These are phyloP conservation scores for Saturnispora silvae DNA, from an alignment of 805 yeast genomes.

Conservation along the genomic window DNA sequence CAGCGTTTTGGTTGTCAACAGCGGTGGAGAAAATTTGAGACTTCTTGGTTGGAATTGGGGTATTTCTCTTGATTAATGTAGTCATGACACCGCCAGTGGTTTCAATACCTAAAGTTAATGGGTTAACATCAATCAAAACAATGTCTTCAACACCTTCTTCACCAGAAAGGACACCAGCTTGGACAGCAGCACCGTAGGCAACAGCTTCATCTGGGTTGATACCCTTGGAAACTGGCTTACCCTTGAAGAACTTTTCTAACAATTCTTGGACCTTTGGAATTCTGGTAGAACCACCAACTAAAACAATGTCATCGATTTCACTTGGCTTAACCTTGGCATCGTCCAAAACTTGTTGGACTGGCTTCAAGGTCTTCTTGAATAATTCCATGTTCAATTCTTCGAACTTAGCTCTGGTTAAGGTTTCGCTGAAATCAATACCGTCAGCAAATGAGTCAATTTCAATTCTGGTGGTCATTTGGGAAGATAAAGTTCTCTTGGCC, in stretches of 20 bases:
- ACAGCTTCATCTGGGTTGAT: slow-evolving; percentile 99
- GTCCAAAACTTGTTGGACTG: slow-evolving; percentile 90
- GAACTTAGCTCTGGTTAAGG: slow-evolving; percentile 93
- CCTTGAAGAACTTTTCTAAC: slow-evolving; percentile 80
- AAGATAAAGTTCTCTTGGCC: slow-evolving; percentile 93
- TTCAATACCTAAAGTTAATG: slow-evolving; percentile 91
- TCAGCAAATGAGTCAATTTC: slow-evolving; percentile 93
- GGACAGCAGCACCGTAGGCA: slow-evolving; percentile 99
- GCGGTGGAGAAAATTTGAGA: slow-evolving; percentile 94
- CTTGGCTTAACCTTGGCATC: slow-evolving; percentile 83
- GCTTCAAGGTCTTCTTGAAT: slow-evolving; percentile 90
- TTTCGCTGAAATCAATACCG: slow-evolving; percentile 91
- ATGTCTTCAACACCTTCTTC: slow-evolving; percentile 88
- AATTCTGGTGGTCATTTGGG: slow-evolving; percentile 90
- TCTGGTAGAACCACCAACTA: slow-evolving; percentile 99
- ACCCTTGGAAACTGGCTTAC: slow-evolving; percentile 94
- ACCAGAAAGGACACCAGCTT: slow-evolving; percentile 95
- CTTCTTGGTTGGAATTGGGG: slow-evolving; percentile 92
- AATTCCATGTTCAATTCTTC: slow-evolving; percentile 91
- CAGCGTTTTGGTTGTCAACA: slow-evolving; percentile 94
- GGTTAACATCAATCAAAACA: slow-evolving; percentile 85
- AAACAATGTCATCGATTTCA: slow-evolving; percentile 87
- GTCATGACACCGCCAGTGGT: slow-evolving; percentile 98
- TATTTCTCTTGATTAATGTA: slow-evolving; percentile 85
- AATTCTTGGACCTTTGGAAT: slow-evolving; percentile 96